Conservation (phyloP, 1,284 basidiomycete species). For the Cronartium quercuum region DNA sequence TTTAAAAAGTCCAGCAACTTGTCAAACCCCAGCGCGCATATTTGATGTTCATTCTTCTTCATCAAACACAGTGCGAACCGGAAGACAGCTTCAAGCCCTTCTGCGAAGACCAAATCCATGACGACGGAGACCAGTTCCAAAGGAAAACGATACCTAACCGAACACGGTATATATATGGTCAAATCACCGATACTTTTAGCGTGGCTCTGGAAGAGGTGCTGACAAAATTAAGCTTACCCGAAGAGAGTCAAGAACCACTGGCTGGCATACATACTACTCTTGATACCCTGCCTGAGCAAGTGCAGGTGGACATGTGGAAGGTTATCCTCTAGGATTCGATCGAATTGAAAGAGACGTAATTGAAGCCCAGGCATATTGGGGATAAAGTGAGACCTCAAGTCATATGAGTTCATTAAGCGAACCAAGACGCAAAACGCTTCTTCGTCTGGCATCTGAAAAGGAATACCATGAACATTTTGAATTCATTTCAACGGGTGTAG, state of each 20-base stretch:
- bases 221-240: slow-evolving; percentile 56
- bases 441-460: slow-evolving; percentile 84
- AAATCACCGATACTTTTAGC: no score
- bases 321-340: slow-evolving; percentile 84
- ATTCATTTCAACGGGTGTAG: not conserved
- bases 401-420: slow-evolving; percentile 96
- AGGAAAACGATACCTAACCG: slow-evolving; percentile 64
- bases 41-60: slow-evolving; percentile 73
- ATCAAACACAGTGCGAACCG: slow-evolving; percentile 84
- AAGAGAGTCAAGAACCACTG: slow-evolving; percentile 99
- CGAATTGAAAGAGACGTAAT: slow-evolving; percentile 80
- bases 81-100: slow-evolving; percentile 93
- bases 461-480: slow-evolving; percentile 32
- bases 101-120: slow-evolving; percentile 88
- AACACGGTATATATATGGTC: not conserved
- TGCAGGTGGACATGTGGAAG: slow-evolving; percentile 85
- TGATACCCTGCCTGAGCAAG: slow-evolving; percentile 83
- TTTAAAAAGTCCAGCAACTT: slow-evolving; percentile 76
- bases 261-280: slow-evolving; percentile 89
- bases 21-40: slow-evolving; percentile 78
- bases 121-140: slow-evolving; percentile 89
- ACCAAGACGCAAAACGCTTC: slow-evolving; percentile 94
- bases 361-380: slow-evolving; percentile 98
- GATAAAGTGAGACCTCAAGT: slow-evolving; percentile 87
- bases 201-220: not conserved